These are phyloP conservation scores for Oenanthe javanica DNA, from an alignment of 140 eudicot genomes.

Conservation along the genomic window DNA sequence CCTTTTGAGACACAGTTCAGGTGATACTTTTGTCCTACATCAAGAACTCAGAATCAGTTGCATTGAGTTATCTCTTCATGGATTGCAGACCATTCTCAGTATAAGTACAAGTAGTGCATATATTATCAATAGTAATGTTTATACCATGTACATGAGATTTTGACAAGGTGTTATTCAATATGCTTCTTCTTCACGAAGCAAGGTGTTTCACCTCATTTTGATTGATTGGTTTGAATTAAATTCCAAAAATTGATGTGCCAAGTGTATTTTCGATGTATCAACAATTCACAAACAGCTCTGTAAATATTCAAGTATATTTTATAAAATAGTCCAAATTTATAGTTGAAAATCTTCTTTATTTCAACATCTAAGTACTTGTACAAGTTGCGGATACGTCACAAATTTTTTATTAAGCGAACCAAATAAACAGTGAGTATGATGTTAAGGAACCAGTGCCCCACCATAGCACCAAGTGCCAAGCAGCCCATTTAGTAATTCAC, in stretches of 20 bases:
- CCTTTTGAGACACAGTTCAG: constrained; percentile 42
- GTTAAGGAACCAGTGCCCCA: not conserved
- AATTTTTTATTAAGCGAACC: too few relatives aligned
- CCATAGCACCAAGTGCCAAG: not conserved
- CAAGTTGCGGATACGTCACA: too few relatives aligned
- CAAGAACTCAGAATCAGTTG: not conserved
- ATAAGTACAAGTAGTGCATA: not conserved
- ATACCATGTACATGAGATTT: not conserved
- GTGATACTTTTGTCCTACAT: not conserved
- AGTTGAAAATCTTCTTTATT: too few relatives aligned
- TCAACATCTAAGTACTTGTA: too few relatives aligned
- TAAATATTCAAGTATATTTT: not conserved
- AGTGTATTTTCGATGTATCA: not conserved
- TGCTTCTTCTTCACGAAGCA: not conserved
- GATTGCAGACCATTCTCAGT: not conserved
- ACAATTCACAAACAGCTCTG: not conserved
- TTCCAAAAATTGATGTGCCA: not conserved
- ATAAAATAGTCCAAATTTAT: not conserved
- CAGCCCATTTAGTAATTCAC: not conserved
- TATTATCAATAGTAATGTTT: not conserved
- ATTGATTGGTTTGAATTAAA: not conserved
- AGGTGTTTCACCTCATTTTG: not conserved
- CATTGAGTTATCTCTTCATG: not conserved
- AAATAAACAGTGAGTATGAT: too few relatives aligned
- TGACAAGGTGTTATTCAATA: not conserved